Percentiles rank a stretch among this genome's conserved stretches.
These are phyloP conservation scores for Alternaria postmessia DNA, from an alignment of 2,329 filamentous ascomycete genomes.

Conservation along the genomic window DNA sequence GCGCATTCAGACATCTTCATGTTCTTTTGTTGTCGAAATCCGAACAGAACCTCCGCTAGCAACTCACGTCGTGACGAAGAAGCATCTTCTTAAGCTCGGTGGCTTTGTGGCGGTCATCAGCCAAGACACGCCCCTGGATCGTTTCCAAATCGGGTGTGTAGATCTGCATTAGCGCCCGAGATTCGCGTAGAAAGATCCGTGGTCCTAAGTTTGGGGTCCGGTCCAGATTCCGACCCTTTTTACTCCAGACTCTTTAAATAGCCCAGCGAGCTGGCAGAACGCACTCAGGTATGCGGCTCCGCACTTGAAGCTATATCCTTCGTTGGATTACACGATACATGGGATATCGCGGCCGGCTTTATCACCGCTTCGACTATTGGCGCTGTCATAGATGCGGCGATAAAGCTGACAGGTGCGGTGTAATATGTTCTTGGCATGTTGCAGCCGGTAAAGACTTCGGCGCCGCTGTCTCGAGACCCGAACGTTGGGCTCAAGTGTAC, in stretches of 20 bases:
- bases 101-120: slow-evolving; percentile 7
- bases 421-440: background rate
- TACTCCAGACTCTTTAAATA: background rate
- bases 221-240: slow-evolving; percentile 2
- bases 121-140: slow-evolving; percentile 9
- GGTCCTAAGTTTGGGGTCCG: slow-evolving; percentile 1
- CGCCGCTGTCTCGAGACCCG: slow-evolving; percentile 9
- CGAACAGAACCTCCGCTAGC: background rate
- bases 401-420: background rate
- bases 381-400: background rate
- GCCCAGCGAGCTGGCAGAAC: background rate
- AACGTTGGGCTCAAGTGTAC: background rate
- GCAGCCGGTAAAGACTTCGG: slow-evolving; percentile 2
- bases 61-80: background rate
- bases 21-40: background rate
- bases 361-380: background rate
- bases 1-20: background rate
- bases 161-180: slow-evolving; percentile 14
- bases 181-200: slow-evolving; percentile 5
- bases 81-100: background rate
- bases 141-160: slow-evolving; percentile 1
- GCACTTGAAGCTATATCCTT: background rate
- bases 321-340: background rate
- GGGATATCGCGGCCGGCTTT: background rate
- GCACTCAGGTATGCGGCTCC: background rate